Evolutionary conservation across 345 rosid species (phyloP).

Genomic region (Cardamine occulta): DNA sequence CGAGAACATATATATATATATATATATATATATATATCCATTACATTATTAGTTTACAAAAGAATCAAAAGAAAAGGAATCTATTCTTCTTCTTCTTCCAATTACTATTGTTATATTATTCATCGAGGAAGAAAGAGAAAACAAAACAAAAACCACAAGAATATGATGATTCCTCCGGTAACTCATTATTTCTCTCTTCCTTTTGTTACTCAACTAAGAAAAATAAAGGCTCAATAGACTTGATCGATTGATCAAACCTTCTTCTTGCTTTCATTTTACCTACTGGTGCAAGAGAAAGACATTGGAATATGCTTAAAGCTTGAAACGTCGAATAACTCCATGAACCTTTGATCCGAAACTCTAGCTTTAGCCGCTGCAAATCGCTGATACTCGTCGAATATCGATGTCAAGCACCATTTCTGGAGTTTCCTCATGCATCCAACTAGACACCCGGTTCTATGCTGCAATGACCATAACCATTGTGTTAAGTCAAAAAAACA

Average conservation of each 20-base stretch:
- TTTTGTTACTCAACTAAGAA: constrained; percentile 27
- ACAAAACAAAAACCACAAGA: constrained; percentile 28
- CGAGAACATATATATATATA: neutral
- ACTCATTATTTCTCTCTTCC: constrained; percentile 25
- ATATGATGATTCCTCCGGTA: constrained; percentile 25
- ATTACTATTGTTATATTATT: constrained; percentile 11
- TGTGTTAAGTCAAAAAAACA: neutral
- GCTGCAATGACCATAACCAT: constrained; percentile 54
- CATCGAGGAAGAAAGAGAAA: constrained; percentile 31
- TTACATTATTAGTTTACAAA: constrained; percentile 34
- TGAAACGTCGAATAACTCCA: constrained; percentile 85
- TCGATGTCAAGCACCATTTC: constrained; percentile 83
- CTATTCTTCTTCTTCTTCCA: constrained; percentile 36
- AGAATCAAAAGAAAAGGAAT: constrained; percentile 38
- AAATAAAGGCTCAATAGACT: constrained; percentile 8
- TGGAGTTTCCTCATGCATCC: constrained; percentile 95
- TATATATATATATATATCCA: neutral
- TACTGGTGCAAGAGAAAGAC: constrained; percentile 71
- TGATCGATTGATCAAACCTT: constrained; percentile 29
- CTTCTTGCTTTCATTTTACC: constrained; percentile 41
- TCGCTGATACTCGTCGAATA: constrained; percentile 85
- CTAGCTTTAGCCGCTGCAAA: constrained; percentile 97
- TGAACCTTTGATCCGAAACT: constrained; percentile 87
- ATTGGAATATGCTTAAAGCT: constrained; percentile 66
- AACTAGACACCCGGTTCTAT: constrained; percentile 91